Evolutionary conservation across 176 grass and related monocot genomes (phyloP).

Genomic region (Secale cereale): DNA sequence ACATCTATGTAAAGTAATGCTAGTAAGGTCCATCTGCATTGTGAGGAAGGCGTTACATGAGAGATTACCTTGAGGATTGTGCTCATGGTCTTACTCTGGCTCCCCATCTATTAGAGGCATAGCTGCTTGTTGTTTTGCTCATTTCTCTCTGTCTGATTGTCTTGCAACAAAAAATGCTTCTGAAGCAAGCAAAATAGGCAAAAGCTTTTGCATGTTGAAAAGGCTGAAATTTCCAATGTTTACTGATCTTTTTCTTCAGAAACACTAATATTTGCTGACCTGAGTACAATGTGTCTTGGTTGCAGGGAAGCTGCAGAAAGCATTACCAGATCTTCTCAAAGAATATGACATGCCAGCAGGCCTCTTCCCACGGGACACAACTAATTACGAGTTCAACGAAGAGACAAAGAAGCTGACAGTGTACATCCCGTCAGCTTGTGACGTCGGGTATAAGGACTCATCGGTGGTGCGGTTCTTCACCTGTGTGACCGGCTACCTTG

Average conservation of each 20-base stretch:
- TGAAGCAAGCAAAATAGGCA: background rate
- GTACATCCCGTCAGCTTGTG: conserved; percentile 69
- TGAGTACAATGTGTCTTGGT: conserved; percentile 3
- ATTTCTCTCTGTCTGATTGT: background rate
- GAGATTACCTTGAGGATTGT: background rate
- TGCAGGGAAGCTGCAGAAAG: conserved; percentile 94
- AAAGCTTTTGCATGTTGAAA: background rate
- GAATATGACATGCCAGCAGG: conserved; percentile 83
- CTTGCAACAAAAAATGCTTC: background rate
- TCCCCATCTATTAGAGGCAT: background rate
- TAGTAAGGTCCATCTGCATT: background rate
- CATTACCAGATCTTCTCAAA: conserved; percentile 71
- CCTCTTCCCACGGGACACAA: conserved; percentile 79
- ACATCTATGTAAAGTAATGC: background rate
- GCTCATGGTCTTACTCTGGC: background rate
- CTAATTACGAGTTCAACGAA: conserved; percentile 95
- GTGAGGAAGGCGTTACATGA: background rate
- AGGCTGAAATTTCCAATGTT: background rate
- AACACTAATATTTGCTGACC: background rate
- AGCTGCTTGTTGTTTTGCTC: background rate
- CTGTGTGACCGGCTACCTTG: conserved; percentile 73
- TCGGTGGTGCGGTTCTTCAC: conserved; percentile 88
- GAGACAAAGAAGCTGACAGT: conserved; percentile 76
- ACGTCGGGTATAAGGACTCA: conserved; percentile 93
- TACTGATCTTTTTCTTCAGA: background rate